phyloP scores from a whole-genome alignment of 129 eudicot species.

The Flaveria brownii region DNA sequence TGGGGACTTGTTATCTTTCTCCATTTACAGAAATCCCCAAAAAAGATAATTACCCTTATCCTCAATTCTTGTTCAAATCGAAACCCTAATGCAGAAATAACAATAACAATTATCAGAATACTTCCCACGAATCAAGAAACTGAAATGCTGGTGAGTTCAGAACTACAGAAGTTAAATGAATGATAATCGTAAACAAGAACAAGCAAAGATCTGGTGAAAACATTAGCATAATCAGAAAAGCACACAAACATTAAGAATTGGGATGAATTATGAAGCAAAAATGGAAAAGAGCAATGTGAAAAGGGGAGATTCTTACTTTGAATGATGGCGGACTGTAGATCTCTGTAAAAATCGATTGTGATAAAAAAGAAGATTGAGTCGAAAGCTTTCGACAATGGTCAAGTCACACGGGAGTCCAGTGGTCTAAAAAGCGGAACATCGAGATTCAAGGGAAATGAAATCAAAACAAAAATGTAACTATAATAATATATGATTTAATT shows the following conservation, averaged over 20 bases:
- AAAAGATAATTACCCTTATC: neutral
- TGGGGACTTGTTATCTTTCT: slow-evolving; percentile 52
- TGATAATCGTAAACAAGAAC: neutral
- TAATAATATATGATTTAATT: too few relatives aligned
- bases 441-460: too few relatives aligned
- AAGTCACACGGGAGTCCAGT: too few relatives aligned
- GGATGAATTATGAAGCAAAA: neutral
- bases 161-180: neutral
- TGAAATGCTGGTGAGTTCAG: slow-evolving; percentile 10
- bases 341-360: slow-evolving; percentile 12
- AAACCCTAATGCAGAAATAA: slow-evolving; percentile 28
- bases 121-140: neutral
- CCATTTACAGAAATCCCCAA: slow-evolving; percentile 38
- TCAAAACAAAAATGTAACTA: too few relatives aligned
- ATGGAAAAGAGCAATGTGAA: neutral
- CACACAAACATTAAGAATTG: neutral
- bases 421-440: too few relatives aligned
- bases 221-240: neutral
- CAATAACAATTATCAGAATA: neutral
- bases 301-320: slow-evolving; percentile 3
- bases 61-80: slow-evolving; percentile 1
- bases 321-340: slow-evolving; percentile 9
- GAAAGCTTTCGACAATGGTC: slow-evolving; percentile 17
- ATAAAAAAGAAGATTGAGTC: slow-evolving; percentile 17
- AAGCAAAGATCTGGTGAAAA: slow-evolving; percentile 5